Evolutionary conservation across 768 basidiomycete species (phyloP).

Genomic region (Tricholomella constricta): DNA sequence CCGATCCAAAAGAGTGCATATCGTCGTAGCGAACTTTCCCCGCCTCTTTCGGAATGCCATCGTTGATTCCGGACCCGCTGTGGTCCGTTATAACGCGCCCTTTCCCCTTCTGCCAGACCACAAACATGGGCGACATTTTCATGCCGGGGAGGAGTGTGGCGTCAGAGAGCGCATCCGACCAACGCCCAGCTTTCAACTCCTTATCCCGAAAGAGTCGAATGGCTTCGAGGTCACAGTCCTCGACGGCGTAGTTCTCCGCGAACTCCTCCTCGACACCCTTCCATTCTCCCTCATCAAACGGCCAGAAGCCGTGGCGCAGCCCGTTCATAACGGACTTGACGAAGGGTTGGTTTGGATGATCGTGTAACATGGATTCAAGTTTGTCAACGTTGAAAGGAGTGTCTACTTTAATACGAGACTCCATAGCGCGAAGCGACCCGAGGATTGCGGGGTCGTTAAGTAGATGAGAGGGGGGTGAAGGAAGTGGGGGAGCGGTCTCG

Average conservation of each 20-base stretch:
- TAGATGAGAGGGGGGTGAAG: neutral
- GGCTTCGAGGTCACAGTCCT: neutral
- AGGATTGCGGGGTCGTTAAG: neutral
- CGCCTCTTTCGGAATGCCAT: constrained; percentile 17
- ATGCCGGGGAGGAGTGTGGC: constrained; percentile 12
- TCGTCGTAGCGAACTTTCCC: constrained; percentile 26
- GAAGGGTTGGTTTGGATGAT: constrained; percentile 11
- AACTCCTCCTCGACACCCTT: neutral
- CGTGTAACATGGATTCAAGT: neutral
- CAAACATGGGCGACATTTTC: constrained; percentile 20
- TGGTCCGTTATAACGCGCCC: constrained; percentile 23
- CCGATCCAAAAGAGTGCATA: too few relatives aligned
- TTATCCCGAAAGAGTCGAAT: constrained; percentile 9
- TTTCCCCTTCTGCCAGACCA: constrained; percentile 22
- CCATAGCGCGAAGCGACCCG: neutral
- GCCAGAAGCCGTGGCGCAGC: constrained; percentile 8
- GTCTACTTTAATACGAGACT: too few relatives aligned
- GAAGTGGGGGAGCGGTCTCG: neutral
- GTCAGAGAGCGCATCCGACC: constrained; percentile 8
- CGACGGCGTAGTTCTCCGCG: neutral
- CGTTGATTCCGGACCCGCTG: constrained; percentile 22
- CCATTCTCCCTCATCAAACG: constrained; percentile 2
- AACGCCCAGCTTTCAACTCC: neutral
- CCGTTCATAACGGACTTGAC: constrained; percentile 7
- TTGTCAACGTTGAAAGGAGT: neutral